phyloP scores from a whole-genome alignment of 345 rosid species.

The Arabis hirsuta region DNA sequence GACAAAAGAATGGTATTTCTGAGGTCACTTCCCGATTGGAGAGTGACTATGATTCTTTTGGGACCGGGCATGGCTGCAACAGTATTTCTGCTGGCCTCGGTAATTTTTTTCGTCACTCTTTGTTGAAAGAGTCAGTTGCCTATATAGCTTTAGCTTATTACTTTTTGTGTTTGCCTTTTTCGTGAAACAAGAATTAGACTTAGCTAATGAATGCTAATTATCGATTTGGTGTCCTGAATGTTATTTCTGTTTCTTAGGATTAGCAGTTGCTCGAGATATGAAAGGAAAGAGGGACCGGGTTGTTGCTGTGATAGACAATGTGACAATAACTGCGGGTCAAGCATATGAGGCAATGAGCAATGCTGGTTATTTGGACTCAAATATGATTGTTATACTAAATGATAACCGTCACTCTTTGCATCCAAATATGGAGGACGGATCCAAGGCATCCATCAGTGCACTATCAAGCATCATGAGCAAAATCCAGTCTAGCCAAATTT shows the following conservation, averaged over 20 bases:
- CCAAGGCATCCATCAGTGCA: slow-evolving; percentile 77
- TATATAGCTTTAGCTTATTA: background rate
- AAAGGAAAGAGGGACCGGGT: slow-evolving; percentile 80
- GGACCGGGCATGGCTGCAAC: slow-evolving; percentile 88
- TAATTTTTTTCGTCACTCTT: slow-evolving; percentile 42
- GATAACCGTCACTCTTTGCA: slow-evolving; percentile 81
- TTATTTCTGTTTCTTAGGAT: slow-evolving; percentile 49
- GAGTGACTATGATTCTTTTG: slow-evolving; percentile 91
- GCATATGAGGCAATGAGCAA: slow-evolving; percentile 95
- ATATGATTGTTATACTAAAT: slow-evolving; percentile 88
- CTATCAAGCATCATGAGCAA: slow-evolving; percentile 82
- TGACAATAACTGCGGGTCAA: slow-evolving; percentile 89
- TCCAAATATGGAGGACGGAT: slow-evolving; percentile 71
- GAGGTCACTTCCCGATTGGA: slow-evolving; percentile 65
- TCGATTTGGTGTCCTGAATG: slow-evolving; percentile 17
- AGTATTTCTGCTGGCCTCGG: slow-evolving; percentile 95
- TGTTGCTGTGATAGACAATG: slow-evolving; percentile 77
- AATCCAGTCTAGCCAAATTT: slow-evolving; percentile 88
- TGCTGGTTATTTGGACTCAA: slow-evolving; percentile 89
- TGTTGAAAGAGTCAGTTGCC: slow-evolving; percentile 2
- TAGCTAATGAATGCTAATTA: background rate
- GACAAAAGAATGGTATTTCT: slow-evolving; percentile 69
- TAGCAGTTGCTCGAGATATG: slow-evolving; percentile 92
- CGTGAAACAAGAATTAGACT: slow-evolving; percentile 8
- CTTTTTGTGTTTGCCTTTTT: background rate